Evolutionary conservation across 2,329 filamentous ascomycete species (phyloP), one percentile per base, ranked within the genome.

Genomic region (Capronia coronata): DNA sequence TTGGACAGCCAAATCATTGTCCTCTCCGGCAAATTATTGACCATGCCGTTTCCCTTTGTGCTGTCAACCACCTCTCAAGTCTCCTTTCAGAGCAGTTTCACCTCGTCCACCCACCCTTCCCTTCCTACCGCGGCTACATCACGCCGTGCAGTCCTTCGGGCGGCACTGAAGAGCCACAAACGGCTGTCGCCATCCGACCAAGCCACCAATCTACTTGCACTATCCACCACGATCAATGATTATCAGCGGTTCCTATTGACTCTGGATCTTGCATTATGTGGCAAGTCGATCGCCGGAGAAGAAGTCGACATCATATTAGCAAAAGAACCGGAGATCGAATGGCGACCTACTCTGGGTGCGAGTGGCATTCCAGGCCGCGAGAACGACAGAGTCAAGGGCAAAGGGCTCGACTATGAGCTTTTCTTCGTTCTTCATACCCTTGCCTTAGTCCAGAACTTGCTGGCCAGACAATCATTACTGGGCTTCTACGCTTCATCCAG

Each of bases 31-130:
- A n/a, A n/a, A n/a, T n/a, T n/a, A n/a, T n/a, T n/a, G 11, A 43
- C 39, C 19, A 97, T 97, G 93, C 90, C 91, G 25, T 97, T 87
- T 65, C 85, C 86, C 10, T 96, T 95, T 63, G 72, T 79, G 9
- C 80, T 97, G 25, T 90, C 93, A 1, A 97, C 91, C 1, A 96
- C 91, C 3, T 94, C 89, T 27, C 80, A 84, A 46, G 84, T 94
- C 64, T 83, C 86, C 45, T 91, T 95, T 65, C 84, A 86, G 18
- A 75, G 83, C 30, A 85, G 76, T 67, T 84, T 94, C 68, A 78
- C 72, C 61, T 91, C 86, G 62, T 79, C 83, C 57, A 88, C 87
- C 2, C 91, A 97, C 68, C 91, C 93, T 2, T 95, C 91, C 0
- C 76, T 98, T 35, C 87, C 89, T 19, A 79, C 91, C 61, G 79